phyloP scores from a whole-genome alignment of 169 alveolate species.

The Plasmodium yoelii region DNA sequence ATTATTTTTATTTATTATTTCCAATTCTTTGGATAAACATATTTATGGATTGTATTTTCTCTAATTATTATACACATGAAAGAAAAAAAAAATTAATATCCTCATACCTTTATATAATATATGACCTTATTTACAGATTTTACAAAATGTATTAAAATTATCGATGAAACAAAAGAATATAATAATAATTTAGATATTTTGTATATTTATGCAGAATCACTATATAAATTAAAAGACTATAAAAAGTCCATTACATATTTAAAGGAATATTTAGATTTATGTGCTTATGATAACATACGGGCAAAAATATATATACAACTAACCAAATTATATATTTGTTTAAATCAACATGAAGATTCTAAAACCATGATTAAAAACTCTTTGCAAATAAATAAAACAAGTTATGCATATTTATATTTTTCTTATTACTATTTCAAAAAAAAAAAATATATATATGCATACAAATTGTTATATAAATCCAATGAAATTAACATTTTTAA shows the following conservation, averaged over 20 bases:
- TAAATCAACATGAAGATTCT: slow-evolving; percentile 17
- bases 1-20: neutral
- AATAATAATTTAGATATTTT: slow-evolving; percentile 31
- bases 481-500: slow-evolving; percentile 47
- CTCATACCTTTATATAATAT: no score
- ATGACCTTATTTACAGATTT: slow-evolving; percentile 15
- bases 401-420: slow-evolving; percentile 50
- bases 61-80: neutral
- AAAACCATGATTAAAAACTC: slow-evolving; percentile 37
- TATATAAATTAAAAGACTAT: slow-evolving; percentile 33
- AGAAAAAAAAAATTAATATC: no score
- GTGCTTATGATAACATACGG: slow-evolving; percentile 4
- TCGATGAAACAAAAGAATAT: slow-evolving; percentile 44
- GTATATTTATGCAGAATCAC: slow-evolving; percentile 27
- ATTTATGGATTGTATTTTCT: neutral
- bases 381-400: slow-evolving; percentile 16
- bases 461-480: slow-evolving; percentile 41
- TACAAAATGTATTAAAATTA: slow-evolving; percentile 21
- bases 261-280: slow-evolving; percentile 14
- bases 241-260: slow-evolving; percentile 4
- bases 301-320: slow-evolving; percentile 38
- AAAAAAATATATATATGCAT: slow-evolving; percentile 37
- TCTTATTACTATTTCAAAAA: slow-evolving; percentile 35
- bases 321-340: slow-evolving; percentile 27
- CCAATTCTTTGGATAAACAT: neutral